Evolutionary conservation across 2,329 filamentous ascomycete genomes (phyloP).

Genomic region (Aurifilum marmelostoma): DNA sequence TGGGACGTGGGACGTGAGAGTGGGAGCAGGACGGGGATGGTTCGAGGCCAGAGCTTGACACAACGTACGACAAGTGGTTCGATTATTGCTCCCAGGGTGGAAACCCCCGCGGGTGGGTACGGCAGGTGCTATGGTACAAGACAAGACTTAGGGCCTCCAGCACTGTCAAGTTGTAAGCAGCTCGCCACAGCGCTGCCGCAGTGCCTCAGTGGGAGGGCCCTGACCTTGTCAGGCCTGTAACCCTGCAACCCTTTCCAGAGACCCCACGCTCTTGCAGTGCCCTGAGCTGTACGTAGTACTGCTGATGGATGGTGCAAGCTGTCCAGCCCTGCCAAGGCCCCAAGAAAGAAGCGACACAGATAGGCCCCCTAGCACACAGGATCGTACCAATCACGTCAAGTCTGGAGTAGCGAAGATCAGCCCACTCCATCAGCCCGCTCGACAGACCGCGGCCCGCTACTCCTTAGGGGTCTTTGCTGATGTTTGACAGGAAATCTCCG

Average conservation of each 20-base stretch:
- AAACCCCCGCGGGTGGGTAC: slow-evolving; percentile 10
- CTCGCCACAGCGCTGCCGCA: not conserved
- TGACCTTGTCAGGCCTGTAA: not conserved
- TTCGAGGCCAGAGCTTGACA: slow-evolving; percentile 7
- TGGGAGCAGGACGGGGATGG: slow-evolving; percentile 9
- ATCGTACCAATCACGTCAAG: not conserved
- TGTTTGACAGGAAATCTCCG: slow-evolving; percentile 4
- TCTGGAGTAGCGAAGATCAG: slow-evolving; percentile 9
- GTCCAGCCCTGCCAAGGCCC: too few relatives aligned
- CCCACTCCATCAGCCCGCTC: slow-evolving; percentile 9
- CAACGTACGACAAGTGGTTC: slow-evolving; percentile 19
- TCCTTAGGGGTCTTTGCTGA: not conserved
- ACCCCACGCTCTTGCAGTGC: not conserved
- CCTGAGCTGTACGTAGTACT: too few relatives aligned
- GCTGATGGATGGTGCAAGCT: too few relatives aligned
- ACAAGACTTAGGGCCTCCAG: not conserved
- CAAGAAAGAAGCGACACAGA: too few relatives aligned
- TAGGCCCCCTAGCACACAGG: too few relatives aligned
- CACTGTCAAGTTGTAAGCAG: not conserved
- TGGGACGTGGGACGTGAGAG: slow-evolving; percentile 5
- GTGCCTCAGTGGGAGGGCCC: not conserved
- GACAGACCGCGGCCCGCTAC: slow-evolving; percentile 1
- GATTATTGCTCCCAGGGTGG: slow-evolving; percentile 9
- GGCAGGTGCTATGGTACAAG: not conserved
- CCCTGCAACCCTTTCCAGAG: not conserved